A percentile compares a stretch with the other conserved stretches of the same genome.
Conservation (phyloP, 345 rosid genomes). For the Citrus inodora region DNA sequence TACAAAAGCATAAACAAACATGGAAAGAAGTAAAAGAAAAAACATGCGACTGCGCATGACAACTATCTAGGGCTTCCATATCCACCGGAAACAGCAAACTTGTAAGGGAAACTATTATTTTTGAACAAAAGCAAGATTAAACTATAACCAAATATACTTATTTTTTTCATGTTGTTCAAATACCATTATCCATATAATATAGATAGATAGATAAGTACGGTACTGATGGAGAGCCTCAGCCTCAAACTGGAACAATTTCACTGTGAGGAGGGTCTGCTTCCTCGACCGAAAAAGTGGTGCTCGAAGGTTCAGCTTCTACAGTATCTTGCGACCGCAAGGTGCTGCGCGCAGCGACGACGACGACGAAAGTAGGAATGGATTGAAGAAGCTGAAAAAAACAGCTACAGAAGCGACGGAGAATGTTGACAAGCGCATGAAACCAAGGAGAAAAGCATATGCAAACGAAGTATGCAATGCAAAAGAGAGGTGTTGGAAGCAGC, state of each 20-base stretch:
- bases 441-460: constrained; percentile 6
- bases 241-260: not conserved
- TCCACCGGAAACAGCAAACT: no score
- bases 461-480: not conserved
- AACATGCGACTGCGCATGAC: no score
- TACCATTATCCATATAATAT: no score
- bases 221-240: no score
- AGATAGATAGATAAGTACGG: no score
- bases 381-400: not conserved
- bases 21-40: no score
- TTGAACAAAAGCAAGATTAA: no score
- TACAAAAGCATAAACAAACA: no score
- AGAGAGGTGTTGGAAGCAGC: not conserved
- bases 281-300: not conserved
- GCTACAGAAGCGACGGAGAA: not conserved
- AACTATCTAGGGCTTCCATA: no score
- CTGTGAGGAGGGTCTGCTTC: not conserved
- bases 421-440: not conserved
- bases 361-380: not conserved
- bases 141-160: no score
- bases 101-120: no score
- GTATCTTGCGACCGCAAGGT: not conserved
- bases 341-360: not conserved
- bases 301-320: not conserved
- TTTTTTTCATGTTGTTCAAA: no score